Evolutionary conservation across 148 eudicot genomes (phyloP), one percentile per base, ranked within the genome.

Genomic region (Bassia scoparia): DNA sequence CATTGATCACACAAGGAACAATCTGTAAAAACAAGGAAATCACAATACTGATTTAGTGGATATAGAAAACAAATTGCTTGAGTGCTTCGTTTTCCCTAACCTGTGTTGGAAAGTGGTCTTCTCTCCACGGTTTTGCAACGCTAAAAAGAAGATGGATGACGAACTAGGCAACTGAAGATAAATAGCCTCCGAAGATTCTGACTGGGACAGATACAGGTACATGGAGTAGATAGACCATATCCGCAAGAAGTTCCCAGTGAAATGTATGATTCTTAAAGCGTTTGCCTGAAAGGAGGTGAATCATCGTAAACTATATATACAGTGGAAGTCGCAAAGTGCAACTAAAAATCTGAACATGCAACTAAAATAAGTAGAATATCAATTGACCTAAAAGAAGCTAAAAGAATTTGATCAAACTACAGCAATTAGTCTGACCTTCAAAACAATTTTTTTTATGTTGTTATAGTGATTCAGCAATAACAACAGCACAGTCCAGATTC

Each of bases 161-260:
- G 97, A 70, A 89, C 86, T 26, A 95, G 77, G 75, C 98, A 95
- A 82, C 88, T 79, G 81, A 95, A 95, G 75, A 88, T 91, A 74
- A 91, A 95, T 61, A 95, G 85, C 31, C 88, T 79, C 96, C 33
- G 97, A 95, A 73, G 97, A 88, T 78, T 95, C 97, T 30, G 97
- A 82, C 75, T 86, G 87, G 30, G 91, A 84, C 82, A 91, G 81
- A 81, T 89, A 91, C 63, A 75, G 74, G 83, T 89, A 89, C 93
- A 91, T 89, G 78, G 97, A 91, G 82, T 95, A 95, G 48, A 95
- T 78, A 21, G 98, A 95, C 98, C 98, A 95, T 87, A 95, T 91
- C 65, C 98, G 84, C 93, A 94, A 63, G 74, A 94, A 87, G 83
- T 88, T 89, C 63, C 97, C 97, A 64, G 80, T 62, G 41, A 88